Evolutionary conservation across 208 protist genomes (phyloP).

Genomic region (Naegleria gruberi): DNA sequence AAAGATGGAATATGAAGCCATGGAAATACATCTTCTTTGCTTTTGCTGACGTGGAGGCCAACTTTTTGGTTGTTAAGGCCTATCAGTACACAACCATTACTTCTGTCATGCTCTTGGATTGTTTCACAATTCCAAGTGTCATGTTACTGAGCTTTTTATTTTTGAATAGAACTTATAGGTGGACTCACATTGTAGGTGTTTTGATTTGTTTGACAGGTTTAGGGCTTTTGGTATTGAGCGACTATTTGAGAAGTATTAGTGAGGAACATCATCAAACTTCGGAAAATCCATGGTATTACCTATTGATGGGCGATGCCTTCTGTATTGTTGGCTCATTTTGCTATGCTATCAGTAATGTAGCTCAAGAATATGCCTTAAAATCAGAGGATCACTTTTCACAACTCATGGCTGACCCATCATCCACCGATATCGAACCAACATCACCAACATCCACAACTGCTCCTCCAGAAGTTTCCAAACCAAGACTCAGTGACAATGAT

Average conservation of each 20-base stretch:
- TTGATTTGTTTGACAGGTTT: constrained; percentile 64
- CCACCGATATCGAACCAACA: neutral
- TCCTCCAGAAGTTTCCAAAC: neutral
- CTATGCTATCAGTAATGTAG: constrained; percentile 79
- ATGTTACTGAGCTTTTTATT: constrained; percentile 72
- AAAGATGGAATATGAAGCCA: constrained; percentile 33
- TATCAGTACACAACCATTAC: constrained; percentile 85
- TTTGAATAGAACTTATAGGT: constrained; percentile 59
- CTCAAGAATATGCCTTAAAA: constrained; percentile 69
- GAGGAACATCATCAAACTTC: neutral
- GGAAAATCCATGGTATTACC: neutral
- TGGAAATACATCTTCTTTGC: constrained; percentile 76
- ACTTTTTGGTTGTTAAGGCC: constrained; percentile 77
- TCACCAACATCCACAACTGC: neutral
- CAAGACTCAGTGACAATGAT: neutral
- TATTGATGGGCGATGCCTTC: constrained; percentile 65
- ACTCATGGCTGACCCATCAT: neutral
- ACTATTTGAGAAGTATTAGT: constrained; percentile 7
- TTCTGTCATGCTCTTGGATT: constrained; percentile 72
- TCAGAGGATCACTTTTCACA: constrained; percentile 20
- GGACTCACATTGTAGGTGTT: constrained; percentile 68
- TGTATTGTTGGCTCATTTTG: constrained; percentile 58
- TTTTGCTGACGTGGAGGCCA: constrained; percentile 79
- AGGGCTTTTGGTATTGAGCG: constrained; percentile 48
- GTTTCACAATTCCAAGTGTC: constrained; percentile 81